These are phyloP conservation scores for Phytophthora foliorum DNA, from an alignment of 352 stramenopile species.

Conservation along the genomic window DNA sequence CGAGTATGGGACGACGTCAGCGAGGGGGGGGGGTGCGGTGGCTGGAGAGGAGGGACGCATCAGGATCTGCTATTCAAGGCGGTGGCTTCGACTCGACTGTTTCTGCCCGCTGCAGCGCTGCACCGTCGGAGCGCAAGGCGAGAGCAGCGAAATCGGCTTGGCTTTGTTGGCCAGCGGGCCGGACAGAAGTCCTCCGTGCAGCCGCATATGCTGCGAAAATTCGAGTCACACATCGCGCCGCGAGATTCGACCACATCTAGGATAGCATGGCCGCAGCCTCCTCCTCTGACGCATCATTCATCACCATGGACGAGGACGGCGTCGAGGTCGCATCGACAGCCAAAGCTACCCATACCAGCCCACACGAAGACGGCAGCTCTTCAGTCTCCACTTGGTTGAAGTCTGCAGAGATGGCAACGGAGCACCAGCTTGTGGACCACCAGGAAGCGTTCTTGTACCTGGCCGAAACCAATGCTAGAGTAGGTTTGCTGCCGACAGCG, in stretches of 20 bases:
- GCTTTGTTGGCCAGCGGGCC: conserved; percentile 20
- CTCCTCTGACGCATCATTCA: not conserved
- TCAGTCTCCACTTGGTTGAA: conserved; percentile 18
- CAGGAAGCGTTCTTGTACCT: not conserved
- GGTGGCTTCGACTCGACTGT: conserved; percentile 20
- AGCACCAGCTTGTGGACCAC: conserved; percentile 2
- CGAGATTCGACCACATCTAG: conserved; percentile 19
- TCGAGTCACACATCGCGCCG: conserved; percentile 14
- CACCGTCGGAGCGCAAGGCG: conserved; percentile 16
- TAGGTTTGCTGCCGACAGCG: too few species aligned
- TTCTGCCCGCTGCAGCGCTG: conserved; percentile 18
- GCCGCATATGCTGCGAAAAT: conserved; percentile 34
- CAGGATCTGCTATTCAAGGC: conserved; percentile 36
- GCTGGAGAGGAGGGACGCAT: conserved; percentile 27
- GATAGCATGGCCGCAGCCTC: too few species aligned
- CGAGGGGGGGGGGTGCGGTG: conserved; percentile 1
- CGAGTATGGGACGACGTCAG: conserved; percentile 25
- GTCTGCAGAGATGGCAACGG: conserved; percentile 17
- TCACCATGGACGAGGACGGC: not conserved
- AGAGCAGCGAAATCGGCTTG: conserved; percentile 37
- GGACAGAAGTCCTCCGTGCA: conserved; percentile 8
- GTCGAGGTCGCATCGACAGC: not conserved
- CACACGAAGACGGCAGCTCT: not conserved
- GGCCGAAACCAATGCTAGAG: not conserved
- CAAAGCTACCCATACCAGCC: too few species aligned